Base-by-base conservation (phyloP, 768 basidiomycete species). In the Fomitopsis serialis region DNA sequence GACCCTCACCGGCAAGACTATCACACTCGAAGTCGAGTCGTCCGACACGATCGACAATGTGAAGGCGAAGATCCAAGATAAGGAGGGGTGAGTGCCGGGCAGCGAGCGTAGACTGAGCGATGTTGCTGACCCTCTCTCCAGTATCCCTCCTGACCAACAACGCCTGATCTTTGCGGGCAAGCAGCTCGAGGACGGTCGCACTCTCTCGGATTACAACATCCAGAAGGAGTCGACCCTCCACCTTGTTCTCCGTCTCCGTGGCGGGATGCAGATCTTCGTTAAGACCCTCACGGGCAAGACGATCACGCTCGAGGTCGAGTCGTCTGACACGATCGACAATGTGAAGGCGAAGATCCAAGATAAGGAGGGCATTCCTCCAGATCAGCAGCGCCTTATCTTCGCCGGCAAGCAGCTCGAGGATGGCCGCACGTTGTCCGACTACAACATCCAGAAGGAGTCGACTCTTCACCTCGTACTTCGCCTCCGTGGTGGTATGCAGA, bases 191-290 rank as follows among this genome's bases (percentile, higher is more conserved):
- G 89, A 91, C 66, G 89, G 89, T 43, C 78, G 89, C 37, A 98
- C 90, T 57, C 86, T 94, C 57, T 87, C 74, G 70, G 92, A 93
- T 77, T 95, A 95, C 74, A 94, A 96, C 79, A 96, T 98, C 68
- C 97, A 98, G 78, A 98, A 98, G 81, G 95, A 98, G 77, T 97
- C 93, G 27, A 98, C 96, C 56, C 89, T 99, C 54, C 95, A 98
- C 75, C 74, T 98, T 61, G 95, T 93, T 13, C 82, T 92, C 25
- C 87, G 90, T 70, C 82, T 92, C 0, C 87, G 91, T 63, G 91
- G 89, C 58, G 90, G 91, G 6, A 92, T 93, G 91, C 90, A 93
- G 61, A 90, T 92, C 54, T 92, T 92, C 55, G 88, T 92, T 32
- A 92, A 92, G 77, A 89, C 89, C 0, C 70, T 92, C 19, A 93